phyloP scores from a whole-genome alignment of 805 yeast genomes.

The Candida railenensis region DNA sequence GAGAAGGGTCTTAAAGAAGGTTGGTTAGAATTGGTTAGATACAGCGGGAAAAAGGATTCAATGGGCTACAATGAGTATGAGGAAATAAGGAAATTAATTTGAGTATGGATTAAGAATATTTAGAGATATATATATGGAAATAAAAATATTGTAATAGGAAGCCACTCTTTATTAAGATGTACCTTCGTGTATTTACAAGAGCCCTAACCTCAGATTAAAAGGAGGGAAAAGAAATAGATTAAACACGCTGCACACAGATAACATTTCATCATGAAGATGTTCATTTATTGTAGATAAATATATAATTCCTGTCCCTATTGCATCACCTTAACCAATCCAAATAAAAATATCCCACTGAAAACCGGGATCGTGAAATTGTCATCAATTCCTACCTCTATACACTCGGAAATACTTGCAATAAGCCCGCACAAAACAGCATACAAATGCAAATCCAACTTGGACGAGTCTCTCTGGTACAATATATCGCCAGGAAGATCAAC shows the following conservation, averaged over 20 bases:
- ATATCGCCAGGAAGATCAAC: constrained; percentile 21
- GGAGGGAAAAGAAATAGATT: too few relatives aligned
- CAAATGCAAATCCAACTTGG: constrained; percentile 15
- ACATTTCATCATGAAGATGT: too few relatives aligned
- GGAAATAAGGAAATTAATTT: not conserved
- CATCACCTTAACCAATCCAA: not conserved
- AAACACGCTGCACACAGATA: too few relatives aligned
- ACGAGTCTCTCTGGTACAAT: constrained; percentile 19
- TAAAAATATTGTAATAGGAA: not conserved
- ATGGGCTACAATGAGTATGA: constrained; percentile 25
- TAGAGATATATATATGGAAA: not conserved
- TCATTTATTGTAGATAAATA: too few relatives aligned
- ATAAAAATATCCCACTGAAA: constrained; percentile 15
- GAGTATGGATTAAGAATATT: not conserved
- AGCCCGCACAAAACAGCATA: constrained; percentile 23
- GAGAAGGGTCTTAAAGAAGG: constrained; percentile 28
- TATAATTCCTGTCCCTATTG: not conserved
- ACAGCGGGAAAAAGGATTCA: constrained; percentile 33
- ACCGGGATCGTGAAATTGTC: constrained; percentile 35
- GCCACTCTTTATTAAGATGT: too few relatives aligned
- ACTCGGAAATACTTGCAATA: constrained; percentile 25
- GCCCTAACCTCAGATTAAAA: too few relatives aligned
- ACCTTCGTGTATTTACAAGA: not conserved
- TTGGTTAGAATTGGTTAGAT: constrained; percentile 31
- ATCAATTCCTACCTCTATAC: constrained; percentile 21